Evolutionary conservation across 805 yeast genomes (phyloP).

Genomic region (Barnettozyma vustinii): DNA sequence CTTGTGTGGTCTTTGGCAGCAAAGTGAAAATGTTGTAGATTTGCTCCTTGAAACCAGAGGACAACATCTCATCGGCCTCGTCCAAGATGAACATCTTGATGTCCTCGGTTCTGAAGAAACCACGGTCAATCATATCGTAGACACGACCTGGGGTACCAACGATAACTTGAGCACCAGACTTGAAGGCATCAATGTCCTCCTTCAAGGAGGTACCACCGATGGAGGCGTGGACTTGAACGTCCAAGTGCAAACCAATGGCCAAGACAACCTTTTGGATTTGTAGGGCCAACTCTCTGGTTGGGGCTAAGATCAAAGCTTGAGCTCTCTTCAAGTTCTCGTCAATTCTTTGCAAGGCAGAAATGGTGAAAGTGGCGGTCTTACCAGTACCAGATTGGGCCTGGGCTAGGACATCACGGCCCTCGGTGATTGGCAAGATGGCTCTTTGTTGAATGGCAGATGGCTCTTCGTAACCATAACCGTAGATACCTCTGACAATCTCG

Average conservation of each 20-base stretch:
- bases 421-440: conserved; percentile 92
- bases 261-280: conserved; percentile 93
- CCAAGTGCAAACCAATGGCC: conserved; percentile 86
- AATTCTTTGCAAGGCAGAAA: conserved; percentile 68
- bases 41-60: conserved; percentile 91
- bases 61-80: conserved; percentile 97
- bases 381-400: conserved; percentile 99
- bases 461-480: conserved; percentile 88
- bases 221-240: conserved; percentile 90
- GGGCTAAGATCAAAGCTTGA: conserved; percentile 92
- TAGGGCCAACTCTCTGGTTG: conserved; percentile 94
- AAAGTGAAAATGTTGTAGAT: conserved; percentile 88
- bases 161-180: conserved; percentile 84
- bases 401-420: conserved; percentile 93
- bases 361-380: conserved; percentile 96
- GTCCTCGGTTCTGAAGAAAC: conserved; percentile 73
- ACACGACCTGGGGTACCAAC: conserved; percentile 99
- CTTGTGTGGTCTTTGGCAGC: conserved; percentile 87
- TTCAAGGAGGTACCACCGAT: conserved; percentile 93
- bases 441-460: conserved; percentile 98
- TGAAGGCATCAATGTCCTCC: conserved; percentile 81
- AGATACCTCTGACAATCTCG: conserved; percentile 50
- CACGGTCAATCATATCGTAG: conserved; percentile 89
- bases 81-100: conserved; percentile 93
- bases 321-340: conserved; percentile 69